Conservation (phyloP, 1,139 yeast genomes). For the Kluyveromyces sp. region DNA sequence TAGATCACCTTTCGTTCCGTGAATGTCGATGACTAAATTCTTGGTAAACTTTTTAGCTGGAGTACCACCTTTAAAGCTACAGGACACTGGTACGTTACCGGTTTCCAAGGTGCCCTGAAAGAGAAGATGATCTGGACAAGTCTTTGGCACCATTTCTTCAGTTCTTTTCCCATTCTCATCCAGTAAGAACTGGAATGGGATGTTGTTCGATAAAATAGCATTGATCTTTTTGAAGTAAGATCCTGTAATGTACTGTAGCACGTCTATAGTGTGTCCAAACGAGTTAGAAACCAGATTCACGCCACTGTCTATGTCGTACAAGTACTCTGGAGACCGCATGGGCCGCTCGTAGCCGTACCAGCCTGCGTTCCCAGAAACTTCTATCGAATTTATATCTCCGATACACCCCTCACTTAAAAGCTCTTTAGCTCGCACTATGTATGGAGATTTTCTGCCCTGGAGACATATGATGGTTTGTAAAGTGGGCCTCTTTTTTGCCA, state of each 20-base stretch:
- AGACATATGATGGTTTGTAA: conserved; percentile 24
- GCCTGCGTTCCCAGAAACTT: conserved; percentile 26
- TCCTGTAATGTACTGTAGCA: conserved; percentile 25
- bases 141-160: conserved; percentile 17
- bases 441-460: conserved; percentile 28
- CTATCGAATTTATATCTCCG: conserved; percentile 26
- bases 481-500: conserved; percentile 18
- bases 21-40: conserved; percentile 27
- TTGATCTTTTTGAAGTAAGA: conserved; percentile 24
- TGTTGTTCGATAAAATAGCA: conserved; percentile 26
- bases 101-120: conserved; percentile 24
- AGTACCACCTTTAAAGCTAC: conserved; percentile 28
- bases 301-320: conserved; percentile 24
- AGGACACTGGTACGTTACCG: conserved; percentile 26
- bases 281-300: conserved; percentile 23
- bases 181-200: conserved; percentile 21
- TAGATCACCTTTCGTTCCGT: conserved; percentile 29
- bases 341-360: conserved; percentile 29
- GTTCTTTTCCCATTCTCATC: conserved; percentile 20
- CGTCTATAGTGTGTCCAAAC: conserved; percentile 27
- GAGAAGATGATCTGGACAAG: conserved; percentile 26
- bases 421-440: conserved; percentile 26
- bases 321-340: conserved; percentile 19
- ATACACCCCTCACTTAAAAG: conserved; percentile 23
- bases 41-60: conserved; percentile 28